Percentiles rank a stretch among this genome's conserved stretches.
Conservation (phyloP, 2,329 filamentous ascomycete genomes). For the Hypoxylon sp. region DNA sequence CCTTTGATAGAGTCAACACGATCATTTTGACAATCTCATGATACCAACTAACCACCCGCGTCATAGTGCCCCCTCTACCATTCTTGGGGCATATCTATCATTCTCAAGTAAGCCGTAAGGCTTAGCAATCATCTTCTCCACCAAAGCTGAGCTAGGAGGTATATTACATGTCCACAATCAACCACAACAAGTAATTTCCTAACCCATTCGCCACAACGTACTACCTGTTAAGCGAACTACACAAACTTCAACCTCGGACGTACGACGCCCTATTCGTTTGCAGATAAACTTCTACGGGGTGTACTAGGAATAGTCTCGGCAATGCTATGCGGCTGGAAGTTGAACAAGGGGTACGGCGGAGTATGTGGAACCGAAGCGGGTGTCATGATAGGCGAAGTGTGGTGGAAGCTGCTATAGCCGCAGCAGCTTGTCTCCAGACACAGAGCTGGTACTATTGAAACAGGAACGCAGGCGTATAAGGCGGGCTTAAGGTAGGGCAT, state of each 20-base stretch:
- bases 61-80: constrained; percentile 9
- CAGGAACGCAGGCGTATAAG: constrained; percentile 37
- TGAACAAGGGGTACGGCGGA: constrained; percentile 9
- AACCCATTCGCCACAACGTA: neutral
- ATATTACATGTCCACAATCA: neutral
- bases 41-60: constrained; percentile 19
- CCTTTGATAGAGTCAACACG: constrained; percentile 22
- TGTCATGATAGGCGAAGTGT: constrained; percentile 24
- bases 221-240: neutral
- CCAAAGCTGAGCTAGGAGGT: neutral
- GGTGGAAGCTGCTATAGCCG: constrained; percentile 26
- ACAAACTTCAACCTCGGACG: neutral
- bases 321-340: constrained; percentile 18
- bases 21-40: constrained; percentile 29
- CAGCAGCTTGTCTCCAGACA: constrained; percentile 36
- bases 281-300: constrained; percentile 39
- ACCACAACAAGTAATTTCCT: neutral
- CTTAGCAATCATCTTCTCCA: neutral
- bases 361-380: constrained; percentile 16
- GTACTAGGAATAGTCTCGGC: constrained; percentile 29
- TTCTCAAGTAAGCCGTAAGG: constrained; percentile 6
- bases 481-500: constrained; percentile 23
- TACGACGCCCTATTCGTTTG: constrained; percentile 12
- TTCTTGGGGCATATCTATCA: constrained; percentile 17
- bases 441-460: constrained; percentile 37